Evolutionary conservation across 192 early-diverging fungal species (phyloP).

Genomic region (Coemansia sp.): DNA sequence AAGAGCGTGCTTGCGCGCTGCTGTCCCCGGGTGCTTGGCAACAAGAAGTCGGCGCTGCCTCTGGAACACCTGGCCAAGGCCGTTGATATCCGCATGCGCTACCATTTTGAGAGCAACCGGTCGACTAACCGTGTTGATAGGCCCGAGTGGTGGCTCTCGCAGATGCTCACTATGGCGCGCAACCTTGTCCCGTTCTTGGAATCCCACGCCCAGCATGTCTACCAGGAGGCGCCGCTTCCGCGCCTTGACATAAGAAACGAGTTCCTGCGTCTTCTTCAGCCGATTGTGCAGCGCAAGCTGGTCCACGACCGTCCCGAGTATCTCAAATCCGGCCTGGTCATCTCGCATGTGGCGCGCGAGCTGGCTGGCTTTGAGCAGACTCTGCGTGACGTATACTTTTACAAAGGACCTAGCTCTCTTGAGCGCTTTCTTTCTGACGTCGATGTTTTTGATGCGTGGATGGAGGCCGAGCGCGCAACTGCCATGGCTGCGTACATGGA

Average conservation of each 20-base stretch:
- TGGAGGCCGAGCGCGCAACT: constrained; percentile 64
- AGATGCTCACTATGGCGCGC: constrained; percentile 59
- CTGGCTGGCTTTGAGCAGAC: constrained; percentile 66
- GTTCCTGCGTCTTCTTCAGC: constrained; percentile 62
- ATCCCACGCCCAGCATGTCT: constrained; percentile 62
- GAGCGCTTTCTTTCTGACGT: constrained; percentile 59
- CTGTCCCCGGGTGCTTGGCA: constrained; percentile 8
- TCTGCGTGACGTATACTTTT: constrained; percentile 63
- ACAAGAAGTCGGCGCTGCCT: constrained; percentile 47
- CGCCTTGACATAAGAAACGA: constrained; percentile 65
- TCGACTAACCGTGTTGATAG: constrained; percentile 75
- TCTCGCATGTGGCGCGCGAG: constrained; percentile 71
- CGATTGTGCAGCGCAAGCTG: constrained; percentile 61
- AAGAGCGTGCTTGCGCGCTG: constrained; percentile 11
- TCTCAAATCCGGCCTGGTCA: constrained; percentile 56
- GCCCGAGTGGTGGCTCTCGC: constrained; percentile 79
- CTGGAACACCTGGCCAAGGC: constrained; percentile 58
- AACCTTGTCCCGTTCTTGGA: constrained; percentile 67
- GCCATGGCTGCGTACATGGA: constrained; percentile 64
- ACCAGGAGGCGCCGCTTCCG: constrained; percentile 52
- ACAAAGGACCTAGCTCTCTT: constrained; percentile 41
- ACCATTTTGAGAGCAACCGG: constrained; percentile 70
- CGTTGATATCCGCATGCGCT: constrained; percentile 67
- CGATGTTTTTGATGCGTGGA: constrained; percentile 67
- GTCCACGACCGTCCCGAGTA: constrained; percentile 55